Evolutionary conservation across 2,329 filamentous ascomycete species (phyloP), one percentile per base, ranked within the genome.

Genomic region (Rhynchosporium secalis): DNA sequence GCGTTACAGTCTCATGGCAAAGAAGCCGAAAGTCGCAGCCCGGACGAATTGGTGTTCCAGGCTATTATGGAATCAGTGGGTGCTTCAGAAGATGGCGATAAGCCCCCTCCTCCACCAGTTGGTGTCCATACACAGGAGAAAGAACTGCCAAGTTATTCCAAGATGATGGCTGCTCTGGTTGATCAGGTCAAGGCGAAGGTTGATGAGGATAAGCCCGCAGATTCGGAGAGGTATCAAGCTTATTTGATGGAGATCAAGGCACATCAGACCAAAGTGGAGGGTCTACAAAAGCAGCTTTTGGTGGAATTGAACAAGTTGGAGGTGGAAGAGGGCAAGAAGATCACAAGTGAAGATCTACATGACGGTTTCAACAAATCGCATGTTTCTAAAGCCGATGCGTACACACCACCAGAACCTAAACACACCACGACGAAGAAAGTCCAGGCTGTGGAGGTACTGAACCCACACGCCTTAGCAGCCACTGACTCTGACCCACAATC

Each of bases 151-250:
- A 89, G 88, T 13, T 99, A 96, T 74, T 95, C 92, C 45, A 92
- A 96, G 80, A 99, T 99, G 95, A 93, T 99, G 89, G 91, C 91
- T n/a, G 86, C 88, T n/a, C 77, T 99, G 71, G 84, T 98, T 26
- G 95, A 99, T 72, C 90, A 96, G 76, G 92, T 98, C 47, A 97
- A 96, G 76, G 66, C 66, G 72, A 82, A 85, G 76, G 86, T 91
- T 68, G 86, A 89, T 56, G 90, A 92, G 73, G 89, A 89, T 76
- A 86, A 88, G 33, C 54, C 54, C 65, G 81, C 84, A 0, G 81
- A 84, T 26, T 51, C 57, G 15, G 84, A 88, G 69, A 80, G 90
- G 56, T 92, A 90, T 73, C 81, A 84, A 54, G 88, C 84, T 58
- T 97, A 96, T 79, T 81, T 96, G 33, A 82, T 84, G 54, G 94